phyloP scores from a whole-genome alignment of 2,329 filamentous ascomycete genomes.

The Malbranchea cinnamomea region DNA sequence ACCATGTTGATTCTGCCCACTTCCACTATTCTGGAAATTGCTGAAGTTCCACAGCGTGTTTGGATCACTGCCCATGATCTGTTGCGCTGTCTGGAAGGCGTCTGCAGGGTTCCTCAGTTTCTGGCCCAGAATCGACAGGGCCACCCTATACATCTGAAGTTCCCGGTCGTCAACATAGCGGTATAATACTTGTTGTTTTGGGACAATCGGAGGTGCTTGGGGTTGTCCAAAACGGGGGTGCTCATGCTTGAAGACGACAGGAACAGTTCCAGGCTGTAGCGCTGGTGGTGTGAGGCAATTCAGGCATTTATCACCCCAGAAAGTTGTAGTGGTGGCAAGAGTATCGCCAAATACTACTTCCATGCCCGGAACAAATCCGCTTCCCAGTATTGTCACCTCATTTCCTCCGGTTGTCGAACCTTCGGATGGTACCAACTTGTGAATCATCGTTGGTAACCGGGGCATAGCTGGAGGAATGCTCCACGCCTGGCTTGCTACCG shows the following conservation, averaged over 20 bases:
- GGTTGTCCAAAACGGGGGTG: slow-evolving; percentile 34
- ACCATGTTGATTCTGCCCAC: slow-evolving; percentile 31
- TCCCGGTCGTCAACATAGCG: slow-evolving; percentile 47
- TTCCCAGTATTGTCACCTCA: slow-evolving; percentile 73
- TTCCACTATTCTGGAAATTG: slow-evolving; percentile 29
- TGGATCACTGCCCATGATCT: slow-evolving; percentile 31
- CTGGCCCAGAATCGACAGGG: slow-evolving; percentile 31
- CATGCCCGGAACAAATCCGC: slow-evolving; percentile 61
- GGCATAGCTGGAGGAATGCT: slow-evolving; percentile 35
- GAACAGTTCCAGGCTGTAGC: slow-evolving; percentile 49
- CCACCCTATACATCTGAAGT: slow-evolving; percentile 31
- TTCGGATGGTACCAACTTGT: slow-evolving; percentile 70
- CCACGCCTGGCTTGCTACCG: slow-evolving; percentile 36
- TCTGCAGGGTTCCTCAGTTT: slow-evolving; percentile 32
- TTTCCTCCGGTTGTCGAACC: slow-evolving; percentile 72
- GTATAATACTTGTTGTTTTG: slow-evolving; percentile 43
- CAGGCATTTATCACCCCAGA: slow-evolving; percentile 65
- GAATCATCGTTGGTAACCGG: slow-evolving; percentile 48
- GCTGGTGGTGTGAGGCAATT: slow-evolving; percentile 66
- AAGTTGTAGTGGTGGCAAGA: slow-evolving; percentile 57
- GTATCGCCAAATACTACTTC: slow-evolving; percentile 73
- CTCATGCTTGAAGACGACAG: slow-evolving; percentile 51
- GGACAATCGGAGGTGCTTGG: slow-evolving; percentile 28
- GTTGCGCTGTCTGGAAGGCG: slow-evolving; percentile 33
- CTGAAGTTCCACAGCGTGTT: slow-evolving; percentile 34